Percentiles rank a stretch among this genome's conserved stretches.
These are phyloP conservation scores for Dioscorea zingiberensis DNA, from an alignment of 106 monocot species.

Conservation along the genomic window DNA sequence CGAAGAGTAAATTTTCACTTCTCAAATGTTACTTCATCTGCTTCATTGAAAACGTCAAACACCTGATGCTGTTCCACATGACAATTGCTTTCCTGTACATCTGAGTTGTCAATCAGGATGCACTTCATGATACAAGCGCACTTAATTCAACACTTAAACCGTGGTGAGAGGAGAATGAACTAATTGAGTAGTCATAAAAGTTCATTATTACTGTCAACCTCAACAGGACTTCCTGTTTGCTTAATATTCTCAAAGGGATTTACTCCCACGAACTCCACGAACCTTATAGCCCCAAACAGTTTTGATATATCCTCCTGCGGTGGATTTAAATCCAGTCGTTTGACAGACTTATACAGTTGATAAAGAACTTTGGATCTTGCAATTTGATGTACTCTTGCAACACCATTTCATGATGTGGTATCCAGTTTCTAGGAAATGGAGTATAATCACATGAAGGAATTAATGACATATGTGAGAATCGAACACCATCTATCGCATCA, in stretches of 20 bases:
- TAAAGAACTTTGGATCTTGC: constrained; percentile 81
- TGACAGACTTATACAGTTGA: constrained; percentile 58
- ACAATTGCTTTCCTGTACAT: no score
- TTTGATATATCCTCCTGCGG: constrained; percentile 75
- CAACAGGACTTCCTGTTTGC: background rate
- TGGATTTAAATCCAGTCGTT: constrained; percentile 33
- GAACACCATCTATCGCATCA: constrained; percentile 91
- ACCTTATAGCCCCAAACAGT: constrained; percentile 77
- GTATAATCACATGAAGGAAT: constrained; percentile 96
- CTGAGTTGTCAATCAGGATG: no score
- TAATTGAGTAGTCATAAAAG: no score
- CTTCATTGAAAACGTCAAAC: no score
- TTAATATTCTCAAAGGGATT: constrained; percentile 7
- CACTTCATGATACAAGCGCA: no score
- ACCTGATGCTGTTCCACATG: no score
- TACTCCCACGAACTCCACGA: constrained; percentile 49
- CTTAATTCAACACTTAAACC: no score
- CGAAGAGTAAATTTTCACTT: no score
- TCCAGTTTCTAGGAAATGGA: constrained; percentile 86
- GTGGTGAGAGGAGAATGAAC: no score
- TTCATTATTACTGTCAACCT: no score
- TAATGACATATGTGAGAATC: constrained; percentile 77
- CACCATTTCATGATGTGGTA: constrained; percentile 60
- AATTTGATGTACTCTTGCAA: constrained; percentile 68
- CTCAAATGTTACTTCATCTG: no score